Evolutionary conservation across 208 protist species (phyloP), one percentile per base, ranked within the genome.

Genomic region (Strigomonas culicis): DNA sequence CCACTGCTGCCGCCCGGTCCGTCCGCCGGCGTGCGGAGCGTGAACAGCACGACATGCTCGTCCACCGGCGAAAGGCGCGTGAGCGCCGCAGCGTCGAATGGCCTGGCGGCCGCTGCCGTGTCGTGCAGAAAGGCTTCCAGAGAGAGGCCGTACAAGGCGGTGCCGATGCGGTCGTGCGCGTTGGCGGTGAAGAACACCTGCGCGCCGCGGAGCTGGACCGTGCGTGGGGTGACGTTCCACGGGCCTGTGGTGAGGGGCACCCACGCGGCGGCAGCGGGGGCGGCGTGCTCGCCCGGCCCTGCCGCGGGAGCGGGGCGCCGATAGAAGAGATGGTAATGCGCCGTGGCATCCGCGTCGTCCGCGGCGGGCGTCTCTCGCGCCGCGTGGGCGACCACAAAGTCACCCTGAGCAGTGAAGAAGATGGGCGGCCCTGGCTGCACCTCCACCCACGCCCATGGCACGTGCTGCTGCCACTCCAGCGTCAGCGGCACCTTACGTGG

Each of bases 391-490:
- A 84, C 55, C 11, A 87, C n/a, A 52, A 94, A 52, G 56, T 94
- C 84, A 69, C 84, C 66, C 22, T 21, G 31, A 30, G 36, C n/a
- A 17, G 80, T 75, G 70, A 82, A 88, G 39, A 79, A 31, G 22
- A 94, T 84, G 17, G 84, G 80, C 17, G 41, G 22, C 0, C 72
- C 75, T 1, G 67, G 62, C 21, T 43, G 64, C 15, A 89, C 74
- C 31, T 89, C 84, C 49, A 91, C 84, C 88, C 88, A 94, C 15
- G 78, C 88, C 74, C 84, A 94, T 25, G 78, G 78, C 17, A 94
- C 84, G 24, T 25, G 41, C 52, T 92, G 80, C 34, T 68, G 21
- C 77, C 76, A 88, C 67, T 90, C 88, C 27, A 68, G 61, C 19
- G 36, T 68, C 41, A 83, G 60, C 4, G 3, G 17, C 61, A 60